Conservation (phyloP, 192 early-diverging fungal species). For the Gaertneriomyces sp. region DNA sequence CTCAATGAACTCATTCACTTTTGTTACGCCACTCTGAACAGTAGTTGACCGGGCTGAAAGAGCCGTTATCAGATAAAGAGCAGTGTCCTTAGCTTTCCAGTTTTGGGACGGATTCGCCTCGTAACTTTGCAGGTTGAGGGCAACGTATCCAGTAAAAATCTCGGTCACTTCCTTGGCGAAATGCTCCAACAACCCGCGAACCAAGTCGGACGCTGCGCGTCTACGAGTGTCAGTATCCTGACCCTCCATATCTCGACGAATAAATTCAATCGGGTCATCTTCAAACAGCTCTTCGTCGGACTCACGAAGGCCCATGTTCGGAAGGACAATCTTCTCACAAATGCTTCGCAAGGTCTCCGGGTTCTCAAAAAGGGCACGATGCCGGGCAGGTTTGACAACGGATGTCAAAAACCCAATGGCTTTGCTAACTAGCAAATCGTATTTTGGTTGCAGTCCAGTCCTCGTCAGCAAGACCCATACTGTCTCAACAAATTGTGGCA, state of each 20-base stretch:
- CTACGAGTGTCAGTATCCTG: constrained; percentile 86
- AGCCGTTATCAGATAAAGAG: constrained; percentile 86
- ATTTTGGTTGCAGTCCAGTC: constrained; percentile 64
- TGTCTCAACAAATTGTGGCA: constrained; percentile 80
- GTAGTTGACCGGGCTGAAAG: constrained; percentile 78
- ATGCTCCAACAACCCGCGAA: constrained; percentile 85
- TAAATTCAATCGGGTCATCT: constrained; percentile 94
- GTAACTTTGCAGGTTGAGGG: constrained; percentile 53
- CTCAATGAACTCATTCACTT: constrained; percentile 78
- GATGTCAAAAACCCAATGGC: constrained; percentile 87
- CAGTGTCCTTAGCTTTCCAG: constrained; percentile 96
- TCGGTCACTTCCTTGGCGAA: constrained; percentile 81
- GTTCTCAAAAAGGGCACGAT: constrained; percentile 70
- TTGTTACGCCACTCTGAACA: constrained; percentile 71
- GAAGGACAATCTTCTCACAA: constrained; percentile 86
- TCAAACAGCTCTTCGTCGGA: constrained; percentile 85
- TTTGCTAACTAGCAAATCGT: constrained; percentile 83
- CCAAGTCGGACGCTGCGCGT: constrained; percentile 84
- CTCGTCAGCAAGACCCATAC: constrained; percentile 85
- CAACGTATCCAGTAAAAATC: constrained; percentile 70
- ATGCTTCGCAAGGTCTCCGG: constrained; percentile 71
- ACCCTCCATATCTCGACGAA: constrained; percentile 88
- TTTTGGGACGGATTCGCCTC: constrained; percentile 60
- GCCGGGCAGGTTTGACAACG: constrained; percentile 71
- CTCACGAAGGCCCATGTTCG: constrained; percentile 84